These are phyloP conservation scores for Rosa persica DNA, from an alignment of 306 rosid species.

Conservation along the genomic window DNA sequence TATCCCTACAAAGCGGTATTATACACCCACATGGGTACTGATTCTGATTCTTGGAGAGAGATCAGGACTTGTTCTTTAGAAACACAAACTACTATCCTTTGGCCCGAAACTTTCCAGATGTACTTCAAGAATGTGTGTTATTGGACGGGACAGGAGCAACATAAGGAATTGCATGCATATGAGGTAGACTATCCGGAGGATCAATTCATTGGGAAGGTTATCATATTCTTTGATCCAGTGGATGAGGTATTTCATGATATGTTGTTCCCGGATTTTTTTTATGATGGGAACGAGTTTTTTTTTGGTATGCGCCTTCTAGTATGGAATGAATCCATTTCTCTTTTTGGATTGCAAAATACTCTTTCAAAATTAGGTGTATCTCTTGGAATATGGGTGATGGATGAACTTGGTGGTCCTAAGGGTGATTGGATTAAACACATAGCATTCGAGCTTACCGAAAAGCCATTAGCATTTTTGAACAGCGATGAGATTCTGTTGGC, in stretches of 20 bases:
- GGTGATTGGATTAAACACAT: conserved; percentile 3
- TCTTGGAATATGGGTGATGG: neutral
- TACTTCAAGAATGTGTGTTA: neutral
- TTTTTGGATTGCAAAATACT: neutral
- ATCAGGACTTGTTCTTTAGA: neutral
- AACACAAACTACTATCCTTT: neutral
- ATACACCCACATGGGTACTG: neutral
- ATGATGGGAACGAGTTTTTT: neutral
- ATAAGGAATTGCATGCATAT: neutral
- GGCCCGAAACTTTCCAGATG: neutral
- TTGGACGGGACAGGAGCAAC: conserved; percentile 1
- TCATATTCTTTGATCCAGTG: neutral
- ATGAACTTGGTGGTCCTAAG: neutral
- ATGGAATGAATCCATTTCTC: conserved; percentile 4
- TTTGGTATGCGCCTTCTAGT: neutral
- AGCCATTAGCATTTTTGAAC: neutral
- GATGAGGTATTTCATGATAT: neutral
- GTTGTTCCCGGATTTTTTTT: neutral
- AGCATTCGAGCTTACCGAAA: neutral
- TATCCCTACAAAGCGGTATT: neutral
- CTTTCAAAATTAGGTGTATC: neutral
- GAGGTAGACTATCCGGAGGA: neutral
- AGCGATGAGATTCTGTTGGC: neutral
- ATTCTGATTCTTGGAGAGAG: conserved; percentile 6
- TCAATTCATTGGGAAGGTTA: neutral